A percentile compares a stretch with the other conserved stretches of the same genome.
These are phyloP conservation scores for Chaetomium sp. DNA, from an alignment of 2,329 filamentous ascomycete species.

Conservation along the genomic window DNA sequence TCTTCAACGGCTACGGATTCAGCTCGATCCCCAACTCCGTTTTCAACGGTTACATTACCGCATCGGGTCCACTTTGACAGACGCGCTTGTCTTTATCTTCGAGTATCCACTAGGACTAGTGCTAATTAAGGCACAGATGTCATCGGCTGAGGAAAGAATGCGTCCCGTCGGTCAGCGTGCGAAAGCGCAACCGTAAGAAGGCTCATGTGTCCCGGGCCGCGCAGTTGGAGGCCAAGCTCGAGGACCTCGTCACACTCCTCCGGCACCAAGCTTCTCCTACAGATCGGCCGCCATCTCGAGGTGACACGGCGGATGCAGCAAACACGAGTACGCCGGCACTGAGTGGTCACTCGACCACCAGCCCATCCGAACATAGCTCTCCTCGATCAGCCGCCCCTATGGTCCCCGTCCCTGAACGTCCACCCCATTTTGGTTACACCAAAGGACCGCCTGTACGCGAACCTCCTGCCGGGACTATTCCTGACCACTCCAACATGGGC, in stretches of 20 bases:
- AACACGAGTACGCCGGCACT: slow-evolving; percentile 10
- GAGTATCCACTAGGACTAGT: background rate
- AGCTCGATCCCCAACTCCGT: slow-evolving; percentile 1
- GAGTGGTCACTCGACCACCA: slow-evolving; percentile 11
- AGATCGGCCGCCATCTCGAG: slow-evolving; percentile 20
- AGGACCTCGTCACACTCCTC: slow-evolving; percentile 42
- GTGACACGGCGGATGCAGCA: background rate
- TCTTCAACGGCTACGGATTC: background rate
- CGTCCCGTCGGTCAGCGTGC: slow-evolving; percentile 36
- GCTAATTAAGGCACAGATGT: slow-evolving; percentile 20
- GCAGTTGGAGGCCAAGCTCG: slow-evolving; percentile 45
- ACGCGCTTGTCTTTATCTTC: no score
- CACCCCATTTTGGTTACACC: background rate
- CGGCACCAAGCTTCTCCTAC: slow-evolving; percentile 21
- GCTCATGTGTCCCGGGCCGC: slow-evolving; percentile 32
- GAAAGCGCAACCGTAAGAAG: slow-evolving; percentile 31
- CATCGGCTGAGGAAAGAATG: slow-evolving; percentile 43
- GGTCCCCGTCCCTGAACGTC: slow-evolving; percentile 1
- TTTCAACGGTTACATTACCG: background rate
- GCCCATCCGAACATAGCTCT: slow-evolving; percentile 11
- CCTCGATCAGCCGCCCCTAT: background rate
- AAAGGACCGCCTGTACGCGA: background rate
- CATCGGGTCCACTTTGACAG: no score
- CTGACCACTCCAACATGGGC: background rate
- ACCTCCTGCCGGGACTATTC: background rate